Conservation (phyloP, 306 rosid species). For the Cicer cuneatum region DNA sequence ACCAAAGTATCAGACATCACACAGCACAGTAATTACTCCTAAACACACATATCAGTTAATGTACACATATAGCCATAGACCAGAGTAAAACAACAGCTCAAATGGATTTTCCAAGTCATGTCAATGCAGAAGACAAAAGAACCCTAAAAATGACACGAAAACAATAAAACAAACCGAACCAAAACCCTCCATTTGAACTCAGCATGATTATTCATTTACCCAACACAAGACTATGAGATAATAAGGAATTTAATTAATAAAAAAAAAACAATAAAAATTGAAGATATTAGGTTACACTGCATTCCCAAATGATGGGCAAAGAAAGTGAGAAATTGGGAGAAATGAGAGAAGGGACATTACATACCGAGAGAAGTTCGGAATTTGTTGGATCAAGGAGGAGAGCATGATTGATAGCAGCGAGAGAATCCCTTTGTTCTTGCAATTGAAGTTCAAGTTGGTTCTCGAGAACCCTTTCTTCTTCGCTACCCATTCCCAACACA, state of each 20-base stretch:
- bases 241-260: neutral
- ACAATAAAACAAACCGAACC: neutral
- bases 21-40: constrained; percentile 14
- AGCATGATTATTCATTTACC: neutral
- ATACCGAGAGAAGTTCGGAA: constrained; percentile 71
- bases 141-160: neutral
- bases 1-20: constrained; percentile 16
- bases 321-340: constrained; percentile 6
- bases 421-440: constrained; percentile 83
- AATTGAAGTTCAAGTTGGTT: constrained; percentile 79
- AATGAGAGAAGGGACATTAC: neutral
- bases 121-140: neutral
- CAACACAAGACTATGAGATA: neutral
- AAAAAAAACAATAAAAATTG: neutral
- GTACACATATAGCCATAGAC: neutral
- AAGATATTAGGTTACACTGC: constrained; percentile 18
- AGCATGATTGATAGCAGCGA: constrained; percentile 70
- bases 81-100: constrained; percentile 12
- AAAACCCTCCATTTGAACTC: neutral
- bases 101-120: neutral
- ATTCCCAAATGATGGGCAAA: neutral
- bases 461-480: constrained; percentile 93
- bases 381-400: constrained; percentile 71
- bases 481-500: constrained; percentile 62
- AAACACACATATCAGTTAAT: neutral